Evolutionary conservation across 2,329 filamentous ascomycete genomes (phyloP).

Genomic region (Monosporascus cannonballus): DNA sequence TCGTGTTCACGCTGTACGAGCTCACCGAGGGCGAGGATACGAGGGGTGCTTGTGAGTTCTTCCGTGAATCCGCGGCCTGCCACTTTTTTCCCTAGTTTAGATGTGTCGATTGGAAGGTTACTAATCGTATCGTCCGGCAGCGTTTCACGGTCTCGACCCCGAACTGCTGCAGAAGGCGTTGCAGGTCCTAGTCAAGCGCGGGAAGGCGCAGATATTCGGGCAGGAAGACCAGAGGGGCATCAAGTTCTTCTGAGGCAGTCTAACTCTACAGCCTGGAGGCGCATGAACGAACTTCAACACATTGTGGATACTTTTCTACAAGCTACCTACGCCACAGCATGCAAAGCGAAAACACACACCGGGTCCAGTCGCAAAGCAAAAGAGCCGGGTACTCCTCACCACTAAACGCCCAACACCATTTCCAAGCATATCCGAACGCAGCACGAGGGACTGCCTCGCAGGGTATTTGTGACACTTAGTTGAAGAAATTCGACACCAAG

Average conservation of each 20-base stretch:
- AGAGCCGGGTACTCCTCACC: neutral
- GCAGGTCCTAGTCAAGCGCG: slow-evolving; percentile 75
- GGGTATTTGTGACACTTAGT: slow-evolving; percentile 7
- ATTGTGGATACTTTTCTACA: neutral
- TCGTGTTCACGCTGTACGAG: slow-evolving; percentile 89
- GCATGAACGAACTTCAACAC: neutral
- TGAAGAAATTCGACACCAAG: slow-evolving; percentile 40
- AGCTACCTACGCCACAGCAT: neutral
- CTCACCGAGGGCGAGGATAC: slow-evolving; percentile 81
- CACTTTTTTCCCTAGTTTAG: neutral
- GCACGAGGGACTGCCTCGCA: neutral
- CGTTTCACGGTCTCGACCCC: slow-evolving; percentile 83
- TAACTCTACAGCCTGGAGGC: neutral
- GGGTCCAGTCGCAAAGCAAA: neutral
- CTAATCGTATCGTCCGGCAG: slow-evolving; percentile 31
- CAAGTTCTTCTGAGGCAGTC: slow-evolving; percentile 76
- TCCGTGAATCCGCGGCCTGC: neutral
- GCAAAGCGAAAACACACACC: too few relatives aligned
- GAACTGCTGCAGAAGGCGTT: slow-evolving; percentile 76
- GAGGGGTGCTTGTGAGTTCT: slow-evolving; percentile 52
- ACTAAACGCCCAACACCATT: slow-evolving; percentile 8
- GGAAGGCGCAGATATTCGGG: slow-evolving; percentile 91
- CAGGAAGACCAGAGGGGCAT: slow-evolving; percentile 82
- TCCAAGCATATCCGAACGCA: slow-evolving; percentile 5
- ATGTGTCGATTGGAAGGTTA: neutral